Base-by-base conservation (phyloP, 768 basidiomycete species). In the Cystobasidiopsis lactophilus region DNA sequence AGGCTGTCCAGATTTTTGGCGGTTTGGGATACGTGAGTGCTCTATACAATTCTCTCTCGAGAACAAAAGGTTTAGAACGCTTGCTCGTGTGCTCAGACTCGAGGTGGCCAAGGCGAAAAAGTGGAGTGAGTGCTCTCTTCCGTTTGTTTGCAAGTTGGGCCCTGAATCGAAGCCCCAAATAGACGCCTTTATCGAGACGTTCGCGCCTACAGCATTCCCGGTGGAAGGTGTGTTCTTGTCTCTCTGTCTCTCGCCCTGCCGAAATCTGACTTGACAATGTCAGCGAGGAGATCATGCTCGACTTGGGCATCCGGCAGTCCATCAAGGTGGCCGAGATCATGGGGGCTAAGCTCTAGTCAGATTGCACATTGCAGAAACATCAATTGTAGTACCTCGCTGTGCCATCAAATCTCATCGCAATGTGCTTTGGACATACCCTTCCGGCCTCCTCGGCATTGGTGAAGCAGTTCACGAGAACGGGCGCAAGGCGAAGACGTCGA, bases 321-420 rank as follows among this genome's bases (percentile, higher is more conserved):
- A 33, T 58, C 39, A 60, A 60, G 47, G 29, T 60, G 5, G 59
- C 59, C 2, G 35, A 58, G 30, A 58, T 60, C 50, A 56, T 58
- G 54, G 59, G 59, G 4, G 45, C 45, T 4, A 47, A 47, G 29
- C 24, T 47, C 21, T 43, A 24, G 23, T 9, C 7, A 11, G 41
- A 26, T 24, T 19, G 13, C 38, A n/a, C n/a, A n/a, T n/a, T n/a
- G n/a, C n/a, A n/a, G n/a, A n/a, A n/a, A n/a, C n/a, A n/a, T n/a
- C n/a, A n/a, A n/a, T n/a, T n/a, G n/a, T n/a, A n/a, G n/a, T n/a
- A n/a, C n/a, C n/a, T n/a, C n/a, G n/a, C n/a, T n/a, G n/a, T n/a
- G n/a, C n/a, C n/a, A n/a, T n/a, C n/a, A n/a, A n/a, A n/a, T n/a
- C n/a, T n/a, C n/a, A n/a, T n/a, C n/a, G n/a, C n/a, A n/a, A n/a